These are phyloP conservation scores for Mixia osmundae DNA, from an alignment of 1,284 basidiomycete genomes.

Conservation along the genomic window DNA sequence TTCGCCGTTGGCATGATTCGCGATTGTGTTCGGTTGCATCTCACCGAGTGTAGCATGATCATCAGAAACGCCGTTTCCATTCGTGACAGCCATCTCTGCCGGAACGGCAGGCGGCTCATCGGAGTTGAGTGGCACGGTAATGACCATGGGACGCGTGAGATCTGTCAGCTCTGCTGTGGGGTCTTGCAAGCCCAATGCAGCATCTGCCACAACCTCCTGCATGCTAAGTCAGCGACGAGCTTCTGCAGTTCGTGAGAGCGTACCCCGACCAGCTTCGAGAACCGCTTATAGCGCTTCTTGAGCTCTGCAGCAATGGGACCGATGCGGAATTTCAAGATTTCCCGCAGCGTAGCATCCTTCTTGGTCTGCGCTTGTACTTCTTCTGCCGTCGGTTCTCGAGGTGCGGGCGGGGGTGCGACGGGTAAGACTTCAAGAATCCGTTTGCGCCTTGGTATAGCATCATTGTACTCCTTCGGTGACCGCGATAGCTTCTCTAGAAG, in stretches of 20 bases:
- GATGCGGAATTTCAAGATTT: conserved; percentile 64
- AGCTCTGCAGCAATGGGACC: conserved; percentile 69
- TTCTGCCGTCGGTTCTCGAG: conserved; percentile 52
- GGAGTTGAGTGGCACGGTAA: no score
- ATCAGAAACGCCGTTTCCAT: no score
- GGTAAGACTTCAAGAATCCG: conserved; percentile 67
- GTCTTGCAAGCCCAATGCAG: neutral
- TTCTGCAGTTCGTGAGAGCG: no score
- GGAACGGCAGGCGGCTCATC: no score
- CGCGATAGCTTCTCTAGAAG: conserved; percentile 41
- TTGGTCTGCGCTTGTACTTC: conserved; percentile 67
- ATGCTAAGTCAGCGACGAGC: no score
- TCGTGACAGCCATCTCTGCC: no score
- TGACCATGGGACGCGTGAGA: no score
- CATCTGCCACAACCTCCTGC: no score
- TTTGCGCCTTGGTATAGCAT: conserved; percentile 60
- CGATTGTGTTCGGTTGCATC: no score
- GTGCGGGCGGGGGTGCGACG: conserved; percentile 69
- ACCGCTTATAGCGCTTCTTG: conserved; percentile 79
- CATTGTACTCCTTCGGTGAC: conserved; percentile 72
- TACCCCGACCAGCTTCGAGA: conserved; percentile 61
- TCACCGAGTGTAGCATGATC: no score
- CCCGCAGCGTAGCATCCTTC: conserved; percentile 51
- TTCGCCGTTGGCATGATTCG: no score
- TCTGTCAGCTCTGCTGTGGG: conserved; percentile 5